Conservation (phyloP, 139 green algal species). For the Asterochloris sp. region DNA sequence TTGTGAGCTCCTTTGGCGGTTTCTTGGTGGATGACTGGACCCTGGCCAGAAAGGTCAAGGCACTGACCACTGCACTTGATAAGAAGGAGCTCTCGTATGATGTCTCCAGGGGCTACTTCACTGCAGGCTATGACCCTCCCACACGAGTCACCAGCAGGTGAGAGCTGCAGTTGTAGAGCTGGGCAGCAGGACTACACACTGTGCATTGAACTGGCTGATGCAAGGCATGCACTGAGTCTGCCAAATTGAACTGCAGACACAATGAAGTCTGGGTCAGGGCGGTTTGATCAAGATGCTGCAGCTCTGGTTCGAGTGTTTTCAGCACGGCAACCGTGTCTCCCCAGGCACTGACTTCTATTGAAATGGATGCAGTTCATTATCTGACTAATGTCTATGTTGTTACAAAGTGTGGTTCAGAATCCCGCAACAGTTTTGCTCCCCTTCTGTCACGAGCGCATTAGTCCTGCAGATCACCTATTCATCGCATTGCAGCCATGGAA, state of each 20-base stretch:
- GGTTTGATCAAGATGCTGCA: not conserved
- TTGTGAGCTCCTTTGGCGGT: constrained; percentile 54
- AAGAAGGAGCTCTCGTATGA: constrained; percentile 16
- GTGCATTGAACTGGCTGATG: no score
- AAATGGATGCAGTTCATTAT: no score
- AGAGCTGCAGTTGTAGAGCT: no score
- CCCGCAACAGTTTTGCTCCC: not conserved
- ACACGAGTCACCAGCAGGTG: constrained; percentile 17
- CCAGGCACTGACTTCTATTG: not conserved
- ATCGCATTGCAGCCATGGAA: no score
- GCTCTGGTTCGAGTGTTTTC: not conserved
- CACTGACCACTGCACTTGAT: constrained; percentile 20
- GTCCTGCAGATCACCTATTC: not conserved
- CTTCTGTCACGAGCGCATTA: not conserved
- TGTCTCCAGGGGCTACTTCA: constrained; percentile 4
- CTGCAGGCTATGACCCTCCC: constrained; percentile 43
- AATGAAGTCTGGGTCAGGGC: constrained; percentile 30
- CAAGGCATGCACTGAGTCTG: no score
- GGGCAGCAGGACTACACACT: no score
- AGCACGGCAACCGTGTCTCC: not conserved
- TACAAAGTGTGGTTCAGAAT: no score
- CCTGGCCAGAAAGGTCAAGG: constrained; percentile 29
- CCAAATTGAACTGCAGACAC: constrained; percentile 19
- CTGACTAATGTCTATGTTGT: no score
- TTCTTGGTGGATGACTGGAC: constrained; percentile 38